Evolutionary conservation across 331 rosid genomes (phyloP).

Genomic region (Prunus yedoensis): DNA sequence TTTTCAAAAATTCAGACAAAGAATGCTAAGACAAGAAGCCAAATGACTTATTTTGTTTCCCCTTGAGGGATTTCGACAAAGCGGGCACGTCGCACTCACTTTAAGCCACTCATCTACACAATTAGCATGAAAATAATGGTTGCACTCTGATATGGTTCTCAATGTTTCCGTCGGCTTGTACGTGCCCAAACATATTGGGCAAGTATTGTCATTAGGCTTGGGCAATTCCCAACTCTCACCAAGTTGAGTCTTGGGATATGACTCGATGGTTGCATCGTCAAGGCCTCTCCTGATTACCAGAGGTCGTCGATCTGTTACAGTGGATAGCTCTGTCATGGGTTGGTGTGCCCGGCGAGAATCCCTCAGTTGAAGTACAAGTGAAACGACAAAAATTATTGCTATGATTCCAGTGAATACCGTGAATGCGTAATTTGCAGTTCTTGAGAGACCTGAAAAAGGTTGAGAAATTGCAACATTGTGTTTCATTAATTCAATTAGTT

Average conservation of each 20-base stretch:
- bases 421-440: no score
- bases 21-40: no score
- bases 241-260: slow-evolving; percentile 40
- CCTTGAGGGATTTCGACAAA: slow-evolving; percentile 17
- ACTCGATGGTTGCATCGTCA: slow-evolving; percentile 49
- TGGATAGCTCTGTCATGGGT: background rate
- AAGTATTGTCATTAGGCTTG: slow-evolving; percentile 24
- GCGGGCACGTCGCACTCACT: slow-evolving; percentile 28
- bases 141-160: slow-evolving; percentile 28
- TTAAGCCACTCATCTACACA: slow-evolving; percentile 33
- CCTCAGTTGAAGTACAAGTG: no score
- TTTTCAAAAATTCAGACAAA: no score
- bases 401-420: no score
- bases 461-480: no score
- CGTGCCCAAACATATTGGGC: slow-evolving; percentile 26
- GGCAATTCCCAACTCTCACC: slow-evolving; percentile 48
- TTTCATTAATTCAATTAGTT: no score
- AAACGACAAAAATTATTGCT: no score
- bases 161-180: slow-evolving; percentile 15
- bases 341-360: background rate
- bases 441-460: no score
- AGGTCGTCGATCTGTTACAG: background rate
- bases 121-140: slow-evolving; percentile 32
- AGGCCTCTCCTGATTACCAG: slow-evolving; percentile 29
- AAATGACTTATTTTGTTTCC: no score